These are phyloP conservation scores for Quercus gilva DNA, from an alignment of 306 rosid species.

Conservation along the genomic window DNA sequence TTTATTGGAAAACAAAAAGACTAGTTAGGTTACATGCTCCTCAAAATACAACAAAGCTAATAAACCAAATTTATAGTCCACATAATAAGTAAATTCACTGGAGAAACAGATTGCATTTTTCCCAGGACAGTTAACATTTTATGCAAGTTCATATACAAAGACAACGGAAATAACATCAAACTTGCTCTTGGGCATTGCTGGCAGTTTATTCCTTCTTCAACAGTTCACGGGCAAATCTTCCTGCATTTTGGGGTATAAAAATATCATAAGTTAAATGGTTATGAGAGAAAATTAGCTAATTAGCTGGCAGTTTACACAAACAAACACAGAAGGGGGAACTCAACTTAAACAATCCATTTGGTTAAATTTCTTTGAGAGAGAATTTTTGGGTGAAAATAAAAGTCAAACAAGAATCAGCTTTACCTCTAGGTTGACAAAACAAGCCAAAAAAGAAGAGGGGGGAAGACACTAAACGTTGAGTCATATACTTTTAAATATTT, in stretches of 20 bases:
- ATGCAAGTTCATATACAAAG: neutral
- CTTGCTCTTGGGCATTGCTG: constrained; percentile 9
- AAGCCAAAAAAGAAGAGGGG: neutral
- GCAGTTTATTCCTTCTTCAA: constrained; percentile 25
- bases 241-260: constrained; percentile 23
- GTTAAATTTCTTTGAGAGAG: neutral
- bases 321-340: neutral
- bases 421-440: neutral
- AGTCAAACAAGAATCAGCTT: neutral
- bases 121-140: neutral
- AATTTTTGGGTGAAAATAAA: neutral
- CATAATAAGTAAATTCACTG: constrained; percentile 1
- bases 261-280: neutral
- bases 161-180: neutral
- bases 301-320: neutral
- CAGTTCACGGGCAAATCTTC: constrained; percentile 21
- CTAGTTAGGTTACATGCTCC: neutral
- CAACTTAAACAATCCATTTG: neutral
- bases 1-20: neutral
- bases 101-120: neutral
- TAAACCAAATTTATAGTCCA: neutral
- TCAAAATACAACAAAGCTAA: constrained; percentile 7
- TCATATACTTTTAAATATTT: neutral
- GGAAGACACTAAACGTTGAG: neutral
- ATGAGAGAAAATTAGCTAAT: no score